Base-by-base conservation (phyloP, 208 protist species). In the Leishmania amazonensis region DNA sequence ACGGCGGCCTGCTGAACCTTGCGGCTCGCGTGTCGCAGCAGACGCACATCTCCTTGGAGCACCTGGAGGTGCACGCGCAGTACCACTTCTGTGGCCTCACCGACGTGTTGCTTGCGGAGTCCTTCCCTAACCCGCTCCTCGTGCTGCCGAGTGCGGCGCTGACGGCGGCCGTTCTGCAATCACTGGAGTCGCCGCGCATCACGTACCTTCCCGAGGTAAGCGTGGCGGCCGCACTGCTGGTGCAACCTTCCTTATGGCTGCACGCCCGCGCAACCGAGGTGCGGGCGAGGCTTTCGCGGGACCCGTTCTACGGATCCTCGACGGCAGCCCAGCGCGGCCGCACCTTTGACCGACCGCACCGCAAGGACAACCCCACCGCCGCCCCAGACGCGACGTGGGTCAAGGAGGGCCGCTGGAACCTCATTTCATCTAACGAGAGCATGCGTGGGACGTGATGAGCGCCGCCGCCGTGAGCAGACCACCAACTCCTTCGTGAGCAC, bases 31-130 rank as follows among this genome's bases (percentile, higher is more conserved):
- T 95, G n/a, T 76, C 93, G 38, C 93, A 96, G 85, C 84, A 89
- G 65, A 87, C 88, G 57, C 74, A 79, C 58, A 76, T 96, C 40
- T 87, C 90, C 38, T 85, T 94, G 5, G 89, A 96, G 17, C 90
- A 96, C 76, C 87, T 97, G 17, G 87, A 94, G 47, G 87, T 89
- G 35, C 88, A 96, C 80, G 87, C 93, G 28, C 82, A 87, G 78
- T 84, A 93, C 79, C 91, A 95, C 76, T 97, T 94, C 83, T 95
- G 93, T 77, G 92, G 91, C 19, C 84, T 96, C 42, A 96, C 94
- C 17, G 94, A 97, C 75, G 90, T 96, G 1, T 81, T 97, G 45
- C 79, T 97, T 42, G 85, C 89, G 11, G 85, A 83, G 19, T 92
- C 89, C 65, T 97, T 95, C 81, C 90, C 93, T 1, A 87, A 95